Base-by-base conservation (phyloP, 768 basidiomycete genomes). In the Mycena chlorophos region DNA sequence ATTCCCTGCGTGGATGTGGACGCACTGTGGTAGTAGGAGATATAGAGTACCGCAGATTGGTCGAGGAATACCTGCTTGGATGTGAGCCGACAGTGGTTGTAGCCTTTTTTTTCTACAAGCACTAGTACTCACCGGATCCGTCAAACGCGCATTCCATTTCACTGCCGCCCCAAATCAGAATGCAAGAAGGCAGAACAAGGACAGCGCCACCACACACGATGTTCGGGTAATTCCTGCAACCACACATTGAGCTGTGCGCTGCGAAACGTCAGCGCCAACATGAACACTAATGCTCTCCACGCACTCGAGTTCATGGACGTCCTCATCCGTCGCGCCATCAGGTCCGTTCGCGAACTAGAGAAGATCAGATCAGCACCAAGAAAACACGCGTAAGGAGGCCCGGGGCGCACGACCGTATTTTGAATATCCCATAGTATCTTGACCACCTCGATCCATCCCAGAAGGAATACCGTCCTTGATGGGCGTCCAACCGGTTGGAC, bases 401-500 rank as follows among this genome's bases (percentile, higher is more conserved):
- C n/a, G n/a, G n/a, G n/a, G n/a, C 37, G 19, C n/a, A 60, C 58
- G 27, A 60, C 43, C 2, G 50, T 54, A 2, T 26, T 10, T 37
- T 60, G 58, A 20, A 60, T 60, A 3, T 29, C 50, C 22, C 38
- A 51, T 6, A 52, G 39, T 46, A 60, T 55, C n/a, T 8, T 12
- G 29, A 60, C 51, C 17, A 60, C 12, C 38, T 27, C 31, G 5
- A 55, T 4, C 26, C 49, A 60, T 6, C 25, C 49, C 16, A 48
- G 29, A 4, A 52, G 6, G 26, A 38, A 55, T 6, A 46, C 39
- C 20, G 39, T 16, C 20, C 5, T 66, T 3, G 81, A 83, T 0
- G 86, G 84, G 58, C 79, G 81, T 8, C 75, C 80, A 0, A 72
- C 61, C 0, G 89, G 88, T 63, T 91, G 88, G 37, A 28, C 72